phyloP scores from a whole-genome alignment of 345 rosid species.

The Lumnitzera littorea region DNA sequence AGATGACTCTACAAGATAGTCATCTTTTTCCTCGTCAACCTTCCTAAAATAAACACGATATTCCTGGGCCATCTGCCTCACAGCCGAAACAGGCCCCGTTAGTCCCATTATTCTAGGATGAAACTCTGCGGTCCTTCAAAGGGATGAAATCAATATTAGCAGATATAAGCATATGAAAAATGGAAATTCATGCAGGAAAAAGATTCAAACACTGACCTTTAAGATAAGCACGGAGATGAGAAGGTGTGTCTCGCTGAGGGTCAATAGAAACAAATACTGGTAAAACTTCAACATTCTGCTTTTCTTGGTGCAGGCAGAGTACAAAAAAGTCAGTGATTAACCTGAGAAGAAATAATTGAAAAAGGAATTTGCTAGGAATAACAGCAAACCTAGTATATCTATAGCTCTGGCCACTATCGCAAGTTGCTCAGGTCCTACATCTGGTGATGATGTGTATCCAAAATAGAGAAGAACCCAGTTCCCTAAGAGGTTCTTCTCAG shows the following conservation, averaged over 20 bases:
- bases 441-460: constrained; percentile 92
- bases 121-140: constrained; percentile 51
- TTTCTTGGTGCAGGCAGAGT: constrained; percentile 37
- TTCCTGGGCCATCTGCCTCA: constrained; percentile 84
- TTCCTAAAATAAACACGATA: constrained; percentile 76
- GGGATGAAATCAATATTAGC: constrained; percentile 10
- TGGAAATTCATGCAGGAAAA: neutral
- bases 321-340: constrained; percentile 20
- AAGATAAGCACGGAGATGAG: constrained; percentile 71
- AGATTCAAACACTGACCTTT: constrained; percentile 40
- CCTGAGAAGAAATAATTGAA: neutral
- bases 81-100: constrained; percentile 54
- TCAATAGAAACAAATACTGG: constrained; percentile 85
- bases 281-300: constrained; percentile 43
- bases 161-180: neutral
- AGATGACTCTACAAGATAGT: constrained; percentile 78
- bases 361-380: constrained; percentile 2
- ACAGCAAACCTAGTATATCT: constrained; percentile 52
- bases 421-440: constrained; percentile 80
- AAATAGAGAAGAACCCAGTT: constrained; percentile 84
- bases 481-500: constrained; percentile 50
- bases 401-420: constrained; percentile 55
- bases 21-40: constrained; percentile 81
- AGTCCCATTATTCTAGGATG: constrained; percentile 64
- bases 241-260: constrained; percentile 77